Conservation (phyloP, 768 basidiomycete species). For the Lactifluus rugatus region DNA sequence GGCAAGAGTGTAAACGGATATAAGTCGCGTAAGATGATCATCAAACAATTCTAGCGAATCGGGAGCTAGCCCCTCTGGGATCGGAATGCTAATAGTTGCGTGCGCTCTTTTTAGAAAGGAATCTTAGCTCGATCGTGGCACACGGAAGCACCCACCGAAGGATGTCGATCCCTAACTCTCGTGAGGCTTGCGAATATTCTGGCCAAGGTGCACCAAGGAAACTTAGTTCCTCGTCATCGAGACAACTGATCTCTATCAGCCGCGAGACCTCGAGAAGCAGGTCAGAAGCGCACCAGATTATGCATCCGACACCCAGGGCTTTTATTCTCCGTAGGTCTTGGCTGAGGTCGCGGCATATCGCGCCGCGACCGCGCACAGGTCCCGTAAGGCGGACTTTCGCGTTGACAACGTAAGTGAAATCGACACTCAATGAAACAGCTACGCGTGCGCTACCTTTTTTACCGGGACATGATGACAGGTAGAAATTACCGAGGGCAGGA, state of each 20-base stretch:
- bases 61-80: conserved; percentile 84
- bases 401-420: neutral
- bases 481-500: conserved; percentile 64
- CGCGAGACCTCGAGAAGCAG: neutral
- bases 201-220: conserved; percentile 83
- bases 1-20: conserved; percentile 60
- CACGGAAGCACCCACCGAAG: conserved; percentile 44
- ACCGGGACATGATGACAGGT: conserved; percentile 86
- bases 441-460: conserved; percentile 58
- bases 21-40: conserved; percentile 51
- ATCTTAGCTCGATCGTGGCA: neutral
- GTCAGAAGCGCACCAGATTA: conserved; percentile 57
- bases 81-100: conserved; percentile 55
- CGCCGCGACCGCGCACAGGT: conserved; percentile 66
- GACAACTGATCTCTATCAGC: conserved; percentile 41
- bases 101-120: conserved; percentile 1
- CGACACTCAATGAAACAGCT: neutral
- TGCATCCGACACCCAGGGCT: conserved; percentile 61
- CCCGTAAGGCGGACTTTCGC: conserved; percentile 57
- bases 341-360: conserved; percentile 75
- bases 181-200: conserved; percentile 58
- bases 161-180: conserved; percentile 62
- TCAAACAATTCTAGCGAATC: conserved; percentile 49
- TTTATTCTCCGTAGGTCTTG: conserved; percentile 70
- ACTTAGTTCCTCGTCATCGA: conserved; percentile 75